Conservation (phyloP, 106 monocot species). For the Alisma plantagoaquatica region DNA sequence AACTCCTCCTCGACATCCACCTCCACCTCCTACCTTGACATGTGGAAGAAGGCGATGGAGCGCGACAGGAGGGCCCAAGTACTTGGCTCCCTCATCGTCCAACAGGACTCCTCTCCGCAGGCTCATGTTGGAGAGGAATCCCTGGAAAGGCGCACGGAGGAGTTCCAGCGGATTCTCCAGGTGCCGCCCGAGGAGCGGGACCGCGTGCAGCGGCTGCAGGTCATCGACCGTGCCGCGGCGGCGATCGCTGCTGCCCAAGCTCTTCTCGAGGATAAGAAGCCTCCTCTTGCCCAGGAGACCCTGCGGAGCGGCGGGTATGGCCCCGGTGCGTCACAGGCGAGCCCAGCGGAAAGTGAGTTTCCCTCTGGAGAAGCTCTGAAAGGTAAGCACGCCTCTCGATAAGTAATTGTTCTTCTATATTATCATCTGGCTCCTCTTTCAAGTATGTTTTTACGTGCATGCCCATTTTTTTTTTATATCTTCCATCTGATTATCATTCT, state of each 20-base stretch:
- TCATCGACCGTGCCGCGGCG: constrained; percentile 81
- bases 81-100: constrained; percentile 6
- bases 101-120: background rate
- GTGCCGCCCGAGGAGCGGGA: constrained; percentile 73
- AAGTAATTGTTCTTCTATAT: too few species aligned
- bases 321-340: too few species aligned
- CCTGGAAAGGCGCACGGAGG: constrained; percentile 47
- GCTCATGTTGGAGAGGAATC: constrained; percentile 1
- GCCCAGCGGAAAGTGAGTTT: too few species aligned
- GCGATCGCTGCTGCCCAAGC: constrained; percentile 74
- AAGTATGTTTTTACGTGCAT: too few species aligned
- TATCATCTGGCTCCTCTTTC: too few species aligned
- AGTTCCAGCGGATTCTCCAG: constrained; percentile 46
- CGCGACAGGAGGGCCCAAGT: constrained; percentile 27
- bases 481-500: too few species aligned
- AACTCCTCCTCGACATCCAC: constrained; percentile 1
- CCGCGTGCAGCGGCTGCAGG: constrained; percentile 48
- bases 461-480: too few species aligned
- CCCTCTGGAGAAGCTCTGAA: too few species aligned
- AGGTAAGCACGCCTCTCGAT: background rate
- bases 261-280: constrained; percentile 37
- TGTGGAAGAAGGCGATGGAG: constrained; percentile 72
- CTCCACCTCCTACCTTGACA: constrained; percentile 46
- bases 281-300: too few species aligned
- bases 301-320: too few species aligned